phyloP scores from a whole-genome alignment of 192 early-diverging fungal genomes.

The Backusella westeae region DNA sequence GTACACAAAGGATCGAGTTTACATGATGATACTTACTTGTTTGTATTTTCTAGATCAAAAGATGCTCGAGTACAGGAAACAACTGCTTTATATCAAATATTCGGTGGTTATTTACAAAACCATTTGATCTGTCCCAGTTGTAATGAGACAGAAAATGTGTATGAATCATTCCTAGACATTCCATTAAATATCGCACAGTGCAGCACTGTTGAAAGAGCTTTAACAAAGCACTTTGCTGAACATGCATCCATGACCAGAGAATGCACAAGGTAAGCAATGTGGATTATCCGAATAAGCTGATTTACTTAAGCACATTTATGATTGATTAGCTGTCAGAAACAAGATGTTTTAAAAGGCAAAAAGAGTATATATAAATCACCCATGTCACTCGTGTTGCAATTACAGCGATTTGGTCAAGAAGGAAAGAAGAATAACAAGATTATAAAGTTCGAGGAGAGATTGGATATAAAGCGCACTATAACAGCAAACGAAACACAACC shows the following conservation, averaged over 20 bases:
- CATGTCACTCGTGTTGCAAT: slow-evolving; percentile 17
- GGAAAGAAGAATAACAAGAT: slow-evolving; percentile 42
- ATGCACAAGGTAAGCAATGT: slow-evolving; percentile 2
- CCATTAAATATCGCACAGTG: slow-evolving; percentile 74
- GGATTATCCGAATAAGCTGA: neutral
- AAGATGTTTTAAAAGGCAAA: neutral
- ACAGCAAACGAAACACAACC: slow-evolving; percentile 23
- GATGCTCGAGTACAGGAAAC: slow-evolving; percentile 75
- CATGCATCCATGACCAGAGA: neutral
- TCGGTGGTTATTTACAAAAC: slow-evolving; percentile 82
- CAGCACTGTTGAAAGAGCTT: slow-evolving; percentile 61
- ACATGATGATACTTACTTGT: neutral
- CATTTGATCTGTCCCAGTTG: slow-evolving; percentile 76
- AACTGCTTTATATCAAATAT: slow-evolving; percentile 75
- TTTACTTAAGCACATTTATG: neutral
- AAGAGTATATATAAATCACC: slow-evolving; percentile 24
- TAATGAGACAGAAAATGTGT: slow-evolving; percentile 65
- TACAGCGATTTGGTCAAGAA: slow-evolving; percentile 22
- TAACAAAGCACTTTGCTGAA: slow-evolving; percentile 52
- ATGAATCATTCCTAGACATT: slow-evolving; percentile 71
- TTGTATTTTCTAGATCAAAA: slow-evolving; percentile 42
- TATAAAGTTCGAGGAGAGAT: slow-evolving; percentile 25
- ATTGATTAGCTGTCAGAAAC: slow-evolving; percentile 17
- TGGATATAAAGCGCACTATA: slow-evolving; percentile 22
- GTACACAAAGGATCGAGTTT: neutral